These are phyloP conservation scores for Pichia sp. DNA, from an alignment of 1,139 yeast species.

Conservation along the genomic window DNA sequence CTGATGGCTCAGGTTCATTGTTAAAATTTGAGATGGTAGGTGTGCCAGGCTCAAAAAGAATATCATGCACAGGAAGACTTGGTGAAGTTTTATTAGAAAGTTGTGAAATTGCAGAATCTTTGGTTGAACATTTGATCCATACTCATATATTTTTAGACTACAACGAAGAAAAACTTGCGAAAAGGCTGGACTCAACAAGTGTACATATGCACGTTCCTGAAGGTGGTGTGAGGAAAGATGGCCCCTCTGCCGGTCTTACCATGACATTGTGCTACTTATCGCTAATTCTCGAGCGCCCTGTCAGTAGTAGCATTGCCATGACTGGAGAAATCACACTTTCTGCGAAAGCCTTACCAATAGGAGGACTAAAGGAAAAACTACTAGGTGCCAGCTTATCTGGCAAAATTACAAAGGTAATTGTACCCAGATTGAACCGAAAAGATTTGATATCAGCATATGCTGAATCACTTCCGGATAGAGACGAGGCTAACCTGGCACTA, in stretches of 20 bases:
- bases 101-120: slow-evolving; percentile 72
- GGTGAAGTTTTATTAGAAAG: slow-evolving; percentile 83
- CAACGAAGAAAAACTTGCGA: slow-evolving; percentile 33
- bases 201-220: slow-evolving; percentile 85
- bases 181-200: slow-evolving; percentile 50
- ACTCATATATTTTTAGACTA: slow-evolving; percentile 29
- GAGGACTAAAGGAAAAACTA: slow-evolving; percentile 82
- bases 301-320: slow-evolving; percentile 74
- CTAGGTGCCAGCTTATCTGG: slow-evolving; percentile 80
- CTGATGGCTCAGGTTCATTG: slow-evolving; percentile 84
- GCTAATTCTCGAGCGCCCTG: slow-evolving; percentile 60
- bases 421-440: slow-evolving; percentile 66
- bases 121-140: slow-evolving; percentile 59
- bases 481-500: slow-evolving; percentile 27
- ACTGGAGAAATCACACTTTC: slow-evolving; percentile 89
- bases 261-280: slow-evolving; percentile 81
- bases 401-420: slow-evolving; percentile 53
- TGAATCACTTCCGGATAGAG: slow-evolving; percentile 27
- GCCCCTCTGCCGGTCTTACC: slow-evolving; percentile 91
- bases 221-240: slow-evolving; percentile 86
- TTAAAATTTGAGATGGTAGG: slow-evolving; percentile 77
- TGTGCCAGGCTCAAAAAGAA: slow-evolving; percentile 41
- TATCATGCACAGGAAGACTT: slow-evolving; percentile 60
- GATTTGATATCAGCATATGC: slow-evolving; percentile 55
- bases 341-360: slow-evolving; percentile 83